phyloP scores from a whole-genome alignment of 306 rosid genomes.

The Boehmeria nivea region DNA sequence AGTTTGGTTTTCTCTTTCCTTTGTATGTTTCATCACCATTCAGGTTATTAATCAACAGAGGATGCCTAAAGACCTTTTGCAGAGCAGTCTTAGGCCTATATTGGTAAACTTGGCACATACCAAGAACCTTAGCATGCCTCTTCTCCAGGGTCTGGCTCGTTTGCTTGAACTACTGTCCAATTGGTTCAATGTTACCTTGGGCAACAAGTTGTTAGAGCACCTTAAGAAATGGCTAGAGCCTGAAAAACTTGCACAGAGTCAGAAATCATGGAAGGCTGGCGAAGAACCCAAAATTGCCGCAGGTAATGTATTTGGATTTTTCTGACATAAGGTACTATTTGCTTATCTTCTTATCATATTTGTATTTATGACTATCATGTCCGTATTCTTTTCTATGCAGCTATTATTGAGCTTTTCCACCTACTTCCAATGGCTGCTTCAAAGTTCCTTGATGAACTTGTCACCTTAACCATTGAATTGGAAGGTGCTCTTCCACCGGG shows the following conservation, averaged over 20 bases:
- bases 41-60: slow-evolving; percentile 95
- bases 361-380: slow-evolving; percentile 16
- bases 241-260: slow-evolving; percentile 94
- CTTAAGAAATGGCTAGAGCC: slow-evolving; percentile 99
- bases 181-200: slow-evolving; percentile 98
- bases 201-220: slow-evolving; percentile 89
- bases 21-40: slow-evolving; percentile 13
- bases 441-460: slow-evolving; percentile 95
- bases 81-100: slow-evolving; percentile 96
- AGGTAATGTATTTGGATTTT: slow-evolving; percentile 44
- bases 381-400: slow-evolving; percentile 44
- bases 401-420: slow-evolving; percentile 98
- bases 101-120: slow-evolving; percentile 94
- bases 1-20: slow-evolving; percentile 2
- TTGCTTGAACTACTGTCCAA: slow-evolving; percentile 89
- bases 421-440: slow-evolving; percentile 94
- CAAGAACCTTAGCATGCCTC: slow-evolving; percentile 96
- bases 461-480: slow-evolving; percentile 93
- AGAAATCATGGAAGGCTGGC: slow-evolving; percentile 97
- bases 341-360: slow-evolving; percentile 21
- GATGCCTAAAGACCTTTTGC: slow-evolving; percentile 96
- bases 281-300: slow-evolving; percentile 99
- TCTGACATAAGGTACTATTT: slow-evolving; percentile 17
- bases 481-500: slow-evolving; percentile 98
- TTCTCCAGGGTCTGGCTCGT: slow-evolving; percentile 96